Percentiles rank a stretch among this genome's conserved stretches.
Evolutionary conservation across 257 asterid genomes (phyloP).

Genomic region (Anisodus acutangulus): DNA sequence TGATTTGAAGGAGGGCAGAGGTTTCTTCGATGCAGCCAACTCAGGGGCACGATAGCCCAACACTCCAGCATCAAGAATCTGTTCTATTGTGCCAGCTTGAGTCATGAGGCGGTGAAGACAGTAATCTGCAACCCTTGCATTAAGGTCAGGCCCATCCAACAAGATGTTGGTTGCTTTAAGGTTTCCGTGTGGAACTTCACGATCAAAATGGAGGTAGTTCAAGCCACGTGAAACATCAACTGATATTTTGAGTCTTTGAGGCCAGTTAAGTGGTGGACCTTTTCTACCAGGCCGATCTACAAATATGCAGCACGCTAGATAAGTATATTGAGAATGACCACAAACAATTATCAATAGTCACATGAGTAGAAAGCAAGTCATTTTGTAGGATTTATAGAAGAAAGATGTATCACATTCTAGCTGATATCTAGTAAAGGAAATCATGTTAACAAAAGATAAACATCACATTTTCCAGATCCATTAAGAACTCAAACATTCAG

Average conservation of each 20-base stretch:
- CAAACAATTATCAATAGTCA: slow-evolving; percentile 2
- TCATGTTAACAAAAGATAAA: background rate
- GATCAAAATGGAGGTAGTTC: slow-evolving; percentile 98
- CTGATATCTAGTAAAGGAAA: background rate
- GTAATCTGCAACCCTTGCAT: slow-evolving; percentile 89
- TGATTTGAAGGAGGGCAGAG: slow-evolving; percentile 88
- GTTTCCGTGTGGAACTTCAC: slow-evolving; percentile 95
- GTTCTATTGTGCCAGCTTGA: slow-evolving; percentile 87
- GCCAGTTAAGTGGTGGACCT: slow-evolving; percentile 81
- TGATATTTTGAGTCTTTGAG: slow-evolving; percentile 88
- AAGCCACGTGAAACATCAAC: slow-evolving; percentile 98
- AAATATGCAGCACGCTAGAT: slow-evolving; percentile 23
- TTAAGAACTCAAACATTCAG: background rate
- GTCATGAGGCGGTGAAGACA: slow-evolving; percentile 98
- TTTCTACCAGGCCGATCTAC: slow-evolving; percentile 95
- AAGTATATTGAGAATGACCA: background rate
- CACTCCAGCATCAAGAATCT: slow-evolving; percentile 93
- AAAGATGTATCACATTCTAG: background rate
- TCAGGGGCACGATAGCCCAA: slow-evolving; percentile 97
- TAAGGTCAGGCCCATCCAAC: slow-evolving; percentile 83
- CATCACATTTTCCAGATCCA: slow-evolving; percentile 14
- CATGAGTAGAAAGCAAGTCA: background rate
- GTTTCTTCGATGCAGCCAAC: slow-evolving; percentile 79
- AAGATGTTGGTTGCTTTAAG: slow-evolving; percentile 82
- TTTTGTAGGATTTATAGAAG: background rate